These are phyloP conservation scores for Arthrobotrys sinensis DNA, from an alignment of 2,329 filamentous ascomycete species.

Conservation along the genomic window DNA sequence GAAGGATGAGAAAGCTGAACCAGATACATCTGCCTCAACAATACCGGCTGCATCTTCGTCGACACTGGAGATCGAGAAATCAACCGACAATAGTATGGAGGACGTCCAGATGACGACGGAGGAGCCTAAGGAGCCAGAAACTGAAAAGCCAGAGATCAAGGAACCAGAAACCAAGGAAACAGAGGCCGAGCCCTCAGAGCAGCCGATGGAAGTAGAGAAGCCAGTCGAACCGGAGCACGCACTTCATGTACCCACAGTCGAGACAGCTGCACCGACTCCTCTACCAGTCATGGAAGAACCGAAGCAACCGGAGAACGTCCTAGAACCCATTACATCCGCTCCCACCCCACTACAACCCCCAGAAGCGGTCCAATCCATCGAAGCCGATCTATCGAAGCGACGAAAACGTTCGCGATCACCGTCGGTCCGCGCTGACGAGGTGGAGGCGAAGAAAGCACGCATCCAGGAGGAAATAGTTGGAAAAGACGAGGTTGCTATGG, in stretches of 20 bases:
- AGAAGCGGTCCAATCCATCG: constrained; percentile 47
- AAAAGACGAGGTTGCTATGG: constrained; percentile 52
- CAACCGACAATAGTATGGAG: constrained; percentile 31
- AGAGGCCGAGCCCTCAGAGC: constrained; percentile 30
- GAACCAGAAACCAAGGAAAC: constrained; percentile 44
- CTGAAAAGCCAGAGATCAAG: constrained; percentile 58
- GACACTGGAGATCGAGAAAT: constrained; percentile 34
- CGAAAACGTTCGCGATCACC: constrained; percentile 54
- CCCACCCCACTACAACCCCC: constrained; percentile 53
- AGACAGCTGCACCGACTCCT: constrained; percentile 48
- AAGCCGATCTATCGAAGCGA: constrained; percentile 48
- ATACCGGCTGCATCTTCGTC: constrained; percentile 16
- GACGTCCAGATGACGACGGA: constrained; percentile 28
- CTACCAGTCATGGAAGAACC: constrained; percentile 34
- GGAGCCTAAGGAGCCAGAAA: constrained; percentile 29
- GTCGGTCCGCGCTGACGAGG: constrained; percentile 46
- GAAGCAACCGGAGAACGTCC: constrained; percentile 61
- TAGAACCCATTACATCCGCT: constrained; percentile 56
- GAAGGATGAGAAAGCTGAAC: constrained; percentile 41
- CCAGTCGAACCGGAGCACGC: constrained; percentile 48
- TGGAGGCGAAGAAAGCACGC: constrained; percentile 55
- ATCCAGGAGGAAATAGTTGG: constrained; percentile 46
- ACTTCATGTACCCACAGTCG: constrained; percentile 26
- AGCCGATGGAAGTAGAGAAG: constrained; percentile 5
- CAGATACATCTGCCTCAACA: constrained; percentile 34